Percentiles rank a stretch among this genome's conserved stretches.
Evolutionary conservation across 2,329 filamentous ascomycete genomes (phyloP).

Genomic region (Paraconiothyrium brasiliense): DNA sequence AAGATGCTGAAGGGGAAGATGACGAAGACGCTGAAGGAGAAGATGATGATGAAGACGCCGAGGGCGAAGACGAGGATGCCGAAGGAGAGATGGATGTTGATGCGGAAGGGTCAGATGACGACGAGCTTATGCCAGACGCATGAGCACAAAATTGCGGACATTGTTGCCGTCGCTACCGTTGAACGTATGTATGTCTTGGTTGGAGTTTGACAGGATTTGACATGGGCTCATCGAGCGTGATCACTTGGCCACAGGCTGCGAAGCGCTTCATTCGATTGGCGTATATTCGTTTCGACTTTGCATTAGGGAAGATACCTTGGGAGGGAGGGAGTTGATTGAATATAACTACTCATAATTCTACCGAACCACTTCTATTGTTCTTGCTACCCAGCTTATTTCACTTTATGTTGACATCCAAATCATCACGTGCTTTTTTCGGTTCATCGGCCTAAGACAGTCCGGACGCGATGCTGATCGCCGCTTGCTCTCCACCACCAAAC

Average conservation of each 20-base stretch:
- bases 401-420: background rate
- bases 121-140: slow-evolving; percentile 40
- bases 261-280: slow-evolving; percentile 13
- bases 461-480: slow-evolving; percentile 9
- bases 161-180: slow-evolving; percentile 1
- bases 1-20: slow-evolving; percentile 35
- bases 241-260: background rate
- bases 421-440: slow-evolving; percentile 2
- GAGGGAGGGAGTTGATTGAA: slow-evolving; percentile 21
- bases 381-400: background rate
- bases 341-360: slow-evolving; percentile 13
- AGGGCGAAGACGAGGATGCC: slow-evolving; percentile 37
- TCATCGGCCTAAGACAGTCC: slow-evolving; percentile 15
- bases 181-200: background rate
- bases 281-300: slow-evolving; percentile 20
- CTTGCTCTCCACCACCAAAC: slow-evolving; percentile 10
- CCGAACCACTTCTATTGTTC: background rate
- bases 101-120: slow-evolving; percentile 39
- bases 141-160: slow-evolving; percentile 18
- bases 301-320: slow-evolving; percentile 36
- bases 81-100: slow-evolving; percentile 36
- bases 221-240: background rate
- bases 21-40: slow-evolving; percentile 25
- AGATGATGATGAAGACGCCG: slow-evolving; percentile 37
- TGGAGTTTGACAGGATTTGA: slow-evolving; percentile 2